These are phyloP conservation scores for Avicennia marina DNA, from an alignment of 257 asterid genomes.

Conservation along the genomic window DNA sequence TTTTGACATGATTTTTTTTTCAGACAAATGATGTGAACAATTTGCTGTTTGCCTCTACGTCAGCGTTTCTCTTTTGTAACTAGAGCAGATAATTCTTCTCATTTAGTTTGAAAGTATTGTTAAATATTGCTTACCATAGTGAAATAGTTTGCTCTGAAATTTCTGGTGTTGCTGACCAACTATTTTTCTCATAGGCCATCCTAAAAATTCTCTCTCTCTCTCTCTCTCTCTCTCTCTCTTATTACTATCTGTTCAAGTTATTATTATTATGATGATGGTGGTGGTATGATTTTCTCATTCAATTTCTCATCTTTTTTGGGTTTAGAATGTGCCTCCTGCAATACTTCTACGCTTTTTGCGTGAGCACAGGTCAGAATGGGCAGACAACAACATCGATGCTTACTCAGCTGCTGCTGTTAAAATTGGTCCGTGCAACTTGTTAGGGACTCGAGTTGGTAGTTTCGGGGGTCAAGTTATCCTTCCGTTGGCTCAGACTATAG, in stretches of 20 bases:
- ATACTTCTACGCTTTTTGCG: conserved; percentile 77
- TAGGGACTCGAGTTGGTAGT: conserved; percentile 63
- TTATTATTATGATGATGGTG: too few species aligned
- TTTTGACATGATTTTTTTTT: too few species aligned
- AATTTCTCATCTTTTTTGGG: conserved; percentile 7
- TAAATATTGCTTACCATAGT: too few species aligned
- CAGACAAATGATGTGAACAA: too few species aligned
- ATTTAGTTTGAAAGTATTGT: too few species aligned
- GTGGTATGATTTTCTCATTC: not conserved
- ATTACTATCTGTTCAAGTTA: too few species aligned
- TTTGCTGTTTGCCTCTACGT: too few species aligned
- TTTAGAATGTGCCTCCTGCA: conserved; percentile 90
- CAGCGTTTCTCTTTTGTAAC: too few species aligned
- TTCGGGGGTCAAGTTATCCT: conserved; percentile 87
- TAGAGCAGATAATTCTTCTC: too few species aligned
- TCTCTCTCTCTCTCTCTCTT: too few species aligned
- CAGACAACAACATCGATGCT: conserved; percentile 73
- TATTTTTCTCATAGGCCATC: not conserved
- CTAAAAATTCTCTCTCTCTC: too few species aligned
- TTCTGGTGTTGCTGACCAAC: not conserved
- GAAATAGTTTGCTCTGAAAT: not conserved
- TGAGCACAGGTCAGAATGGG: conserved; percentile 97
- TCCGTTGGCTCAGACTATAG: conserved; percentile 82
- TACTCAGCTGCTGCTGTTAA: conserved; percentile 80
- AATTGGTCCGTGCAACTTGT: conserved; percentile 65